These are phyloP conservation scores for Mortierella sp. DNA, from an alignment of 371 early-diverging fungal species.

Conservation along the genomic window DNA sequence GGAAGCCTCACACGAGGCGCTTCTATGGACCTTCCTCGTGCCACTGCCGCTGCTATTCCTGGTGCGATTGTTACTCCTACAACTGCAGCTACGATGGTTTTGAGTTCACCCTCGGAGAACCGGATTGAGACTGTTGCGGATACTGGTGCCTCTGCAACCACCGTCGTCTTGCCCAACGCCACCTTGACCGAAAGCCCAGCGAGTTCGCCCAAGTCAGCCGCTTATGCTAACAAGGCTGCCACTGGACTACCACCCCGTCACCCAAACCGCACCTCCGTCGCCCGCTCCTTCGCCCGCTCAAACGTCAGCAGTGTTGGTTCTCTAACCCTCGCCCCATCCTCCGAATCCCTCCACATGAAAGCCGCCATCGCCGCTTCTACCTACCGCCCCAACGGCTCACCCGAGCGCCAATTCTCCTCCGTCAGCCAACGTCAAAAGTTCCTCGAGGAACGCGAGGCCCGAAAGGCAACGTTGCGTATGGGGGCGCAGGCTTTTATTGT, in stretches of 20 bases:
- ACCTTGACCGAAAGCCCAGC: not conserved
- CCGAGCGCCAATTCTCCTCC: constrained; percentile 10
- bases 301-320: constrained; percentile 34
- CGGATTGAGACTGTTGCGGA: constrained; percentile 26
- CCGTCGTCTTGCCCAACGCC: not conserved
- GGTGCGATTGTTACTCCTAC: not conserved
- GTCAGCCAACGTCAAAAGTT: constrained; percentile 26
- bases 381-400: not conserved
- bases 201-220: not conserved
- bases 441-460: constrained; percentile 31
- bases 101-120: not conserved
- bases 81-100: not conserved
- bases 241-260: not conserved
- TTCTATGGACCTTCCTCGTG: not conserved
- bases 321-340: constrained; percentile 27
- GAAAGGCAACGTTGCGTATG: constrained; percentile 24
- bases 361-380: not conserved
- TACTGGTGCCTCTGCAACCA: not conserved
- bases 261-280: constrained; percentile 14
- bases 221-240: not conserved
- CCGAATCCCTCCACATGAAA: constrained; percentile 34
- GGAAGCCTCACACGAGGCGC: not conserved
- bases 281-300: constrained; percentile 4
- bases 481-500: constrained; percentile 36
- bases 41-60: not conserved